These are phyloP conservation scores for Penicillium sp. DNA, from an alignment of 2,329 filamentous ascomycete genomes.

Conservation along the genomic window DNA sequence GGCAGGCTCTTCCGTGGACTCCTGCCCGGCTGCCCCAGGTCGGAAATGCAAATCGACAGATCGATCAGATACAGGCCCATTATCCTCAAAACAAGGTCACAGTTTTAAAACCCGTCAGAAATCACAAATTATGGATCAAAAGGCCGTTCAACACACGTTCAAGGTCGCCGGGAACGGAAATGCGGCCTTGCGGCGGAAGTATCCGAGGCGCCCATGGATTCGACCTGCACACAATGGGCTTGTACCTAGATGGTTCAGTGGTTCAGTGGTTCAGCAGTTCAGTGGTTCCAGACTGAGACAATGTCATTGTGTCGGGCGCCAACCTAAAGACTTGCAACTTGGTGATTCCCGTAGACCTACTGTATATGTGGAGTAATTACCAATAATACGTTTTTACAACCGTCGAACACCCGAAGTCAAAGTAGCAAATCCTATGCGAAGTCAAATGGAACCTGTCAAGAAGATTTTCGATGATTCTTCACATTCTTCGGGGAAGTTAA, in stretches of 20 bases:
- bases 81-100: neutral
- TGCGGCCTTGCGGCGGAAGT: neutral
- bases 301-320: neutral
- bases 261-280: neutral
- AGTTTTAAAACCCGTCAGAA: neutral
- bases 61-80: neutral
- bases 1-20: neutral
- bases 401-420: neutral
- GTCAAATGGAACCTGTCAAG: neutral
- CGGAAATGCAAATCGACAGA: neutral
- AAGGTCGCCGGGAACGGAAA: constrained; percentile 13
- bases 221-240: neutral
- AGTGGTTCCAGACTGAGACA: neutral
- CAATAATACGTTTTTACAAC: neutral
- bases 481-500: neutral
- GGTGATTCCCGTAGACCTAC: neutral
- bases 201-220: constrained; percentile 3
- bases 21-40: neutral
- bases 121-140: neutral
- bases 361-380: neutral
- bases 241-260: neutral
- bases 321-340: neutral
- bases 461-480: neutral
- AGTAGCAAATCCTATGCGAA: neutral
- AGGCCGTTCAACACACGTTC: neutral